Evolutionary conservation across 495 filamentous ascomycete species (phyloP).

Genomic region (Acidiella bohemica): DNA sequence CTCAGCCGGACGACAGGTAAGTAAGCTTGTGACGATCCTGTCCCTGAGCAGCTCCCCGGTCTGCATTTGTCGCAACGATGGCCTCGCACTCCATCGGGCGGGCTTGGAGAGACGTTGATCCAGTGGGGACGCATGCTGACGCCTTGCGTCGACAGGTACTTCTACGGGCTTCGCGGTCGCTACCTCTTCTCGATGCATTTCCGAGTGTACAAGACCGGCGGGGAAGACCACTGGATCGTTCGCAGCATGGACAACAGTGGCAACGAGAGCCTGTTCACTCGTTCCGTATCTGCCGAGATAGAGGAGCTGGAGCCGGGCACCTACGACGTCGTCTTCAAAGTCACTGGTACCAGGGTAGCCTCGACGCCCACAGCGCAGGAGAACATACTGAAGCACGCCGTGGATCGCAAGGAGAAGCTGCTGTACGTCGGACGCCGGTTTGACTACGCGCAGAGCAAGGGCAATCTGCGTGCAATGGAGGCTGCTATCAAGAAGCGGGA

Average conservation of each 20-base stretch:
- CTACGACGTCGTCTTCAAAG: slow-evolving; percentile 66
- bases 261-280: slow-evolving; percentile 28
- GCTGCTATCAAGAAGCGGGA: slow-evolving; percentile 27
- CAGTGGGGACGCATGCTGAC: no score
- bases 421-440: slow-evolving; percentile 11
- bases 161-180: slow-evolving; percentile 66
- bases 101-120: no score
- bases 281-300: slow-evolving; percentile 72
- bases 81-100: no score
- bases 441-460: slow-evolving; percentile 15
- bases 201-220: slow-evolving; percentile 61
- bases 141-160: no score
- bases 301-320: slow-evolving; percentile 61
- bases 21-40: no score
- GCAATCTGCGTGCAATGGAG: slow-evolving; percentile 14
- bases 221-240: slow-evolving; percentile 72
- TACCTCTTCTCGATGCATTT: slow-evolving; percentile 70
- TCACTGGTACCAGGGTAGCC: slow-evolving; percentile 44
- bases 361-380: slow-evolving; percentile 22
- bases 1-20: slow-evolving; percentile 71
- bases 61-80: no score
- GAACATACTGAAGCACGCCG: slow-evolving; percentile 49
- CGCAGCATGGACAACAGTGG: slow-evolving; percentile 59
- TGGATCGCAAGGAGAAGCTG: slow-evolving; percentile 60
- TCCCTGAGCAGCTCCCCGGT: no score